Evolutionary conservation across 805 yeast genomes (phyloP).

Genomic region (Candida easanensis): DNA sequence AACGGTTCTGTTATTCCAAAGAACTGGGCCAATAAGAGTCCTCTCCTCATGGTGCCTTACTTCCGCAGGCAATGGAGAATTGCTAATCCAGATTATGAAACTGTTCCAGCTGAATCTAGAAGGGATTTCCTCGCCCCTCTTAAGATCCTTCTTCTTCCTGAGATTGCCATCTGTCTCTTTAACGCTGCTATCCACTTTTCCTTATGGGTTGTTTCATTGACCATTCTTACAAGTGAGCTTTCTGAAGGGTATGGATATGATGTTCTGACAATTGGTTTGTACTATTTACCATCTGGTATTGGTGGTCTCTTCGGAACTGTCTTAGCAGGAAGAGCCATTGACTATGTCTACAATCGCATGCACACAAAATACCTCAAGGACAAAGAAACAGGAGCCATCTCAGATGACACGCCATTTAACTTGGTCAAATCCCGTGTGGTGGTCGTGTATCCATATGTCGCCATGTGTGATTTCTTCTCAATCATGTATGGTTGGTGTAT

Average conservation of each 20-base stretch:
- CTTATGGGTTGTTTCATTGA: constrained; percentile 65
- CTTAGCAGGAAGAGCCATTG: constrained; percentile 52
- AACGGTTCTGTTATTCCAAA: constrained; percentile 65
- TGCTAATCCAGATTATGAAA: constrained; percentile 32
- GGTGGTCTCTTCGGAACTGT: constrained; percentile 66
- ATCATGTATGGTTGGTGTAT: constrained; percentile 76
- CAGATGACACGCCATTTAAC: constrained; percentile 40
- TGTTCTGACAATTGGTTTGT: constrained; percentile 62
- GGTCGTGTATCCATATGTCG: constrained; percentile 41
- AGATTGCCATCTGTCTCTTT: constrained; percentile 46
- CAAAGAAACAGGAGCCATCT: constrained; percentile 24
- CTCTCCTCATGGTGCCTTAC: constrained; percentile 32
- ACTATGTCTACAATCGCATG: constrained; percentile 37
- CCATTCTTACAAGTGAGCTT: constrained; percentile 59
- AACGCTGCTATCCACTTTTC: constrained; percentile 65
- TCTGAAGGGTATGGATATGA: constrained; percentile 47
- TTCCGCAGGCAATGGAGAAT: constrained; percentile 24
- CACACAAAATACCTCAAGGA: constrained; percentile 17
- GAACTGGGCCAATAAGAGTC: constrained; percentile 39
- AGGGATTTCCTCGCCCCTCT: constrained; percentile 38
- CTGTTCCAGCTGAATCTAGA: constrained; percentile 24
- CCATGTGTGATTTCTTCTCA: constrained; percentile 38
- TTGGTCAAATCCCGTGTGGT: constrained; percentile 53
- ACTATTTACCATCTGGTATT: constrained; percentile 75
- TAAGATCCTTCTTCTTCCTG: constrained; percentile 39